Conservation (phyloP, 2,329 filamentous ascomycete species). For the Hyphodiscus sp. region DNA sequence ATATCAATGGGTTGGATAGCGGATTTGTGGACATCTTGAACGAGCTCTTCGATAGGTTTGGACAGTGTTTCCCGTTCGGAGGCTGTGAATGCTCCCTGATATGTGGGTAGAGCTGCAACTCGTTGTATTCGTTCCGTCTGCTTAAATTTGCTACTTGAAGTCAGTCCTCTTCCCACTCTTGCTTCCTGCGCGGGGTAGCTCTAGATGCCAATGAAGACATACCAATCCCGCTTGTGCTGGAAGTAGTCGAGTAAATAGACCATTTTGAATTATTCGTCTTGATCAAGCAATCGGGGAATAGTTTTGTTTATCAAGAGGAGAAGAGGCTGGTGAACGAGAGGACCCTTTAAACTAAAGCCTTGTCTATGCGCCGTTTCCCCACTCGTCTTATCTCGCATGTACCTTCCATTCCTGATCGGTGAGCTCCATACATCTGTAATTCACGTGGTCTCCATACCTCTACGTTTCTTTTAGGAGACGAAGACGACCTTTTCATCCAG, state of each 20-base stretch:
- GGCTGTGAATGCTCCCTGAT: constrained; percentile 58
- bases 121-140: constrained; percentile 66
- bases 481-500: too few species aligned
- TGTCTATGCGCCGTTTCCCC: constrained; percentile 2
- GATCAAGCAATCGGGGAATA: background rate
- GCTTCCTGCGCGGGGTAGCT: constrained; percentile 1
- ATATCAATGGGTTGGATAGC: constrained; percentile 61
- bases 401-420: constrained; percentile 12
- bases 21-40: constrained; percentile 69
- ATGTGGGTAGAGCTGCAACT: constrained; percentile 60
- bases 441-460: background rate
- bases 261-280: constrained; percentile 19
- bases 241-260: constrained; percentile 29
- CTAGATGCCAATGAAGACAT: constrained; percentile 7
- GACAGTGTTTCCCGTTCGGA: constrained; percentile 62
- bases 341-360: constrained; percentile 3
- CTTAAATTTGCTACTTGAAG: constrained; percentile 60
- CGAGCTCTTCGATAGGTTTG: constrained; percentile 70
- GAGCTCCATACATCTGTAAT: too few species aligned
- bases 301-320: background rate
- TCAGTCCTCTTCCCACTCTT: constrained; percentile 23
- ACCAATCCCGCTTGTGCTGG: constrained; percentile 30
- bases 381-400: constrained; percentile 15
- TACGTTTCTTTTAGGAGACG: background rate
- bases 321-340: constrained; percentile 1